Conservation (phyloP, 768 basidiomycete species). For the Suillus occidentalis region DNA sequence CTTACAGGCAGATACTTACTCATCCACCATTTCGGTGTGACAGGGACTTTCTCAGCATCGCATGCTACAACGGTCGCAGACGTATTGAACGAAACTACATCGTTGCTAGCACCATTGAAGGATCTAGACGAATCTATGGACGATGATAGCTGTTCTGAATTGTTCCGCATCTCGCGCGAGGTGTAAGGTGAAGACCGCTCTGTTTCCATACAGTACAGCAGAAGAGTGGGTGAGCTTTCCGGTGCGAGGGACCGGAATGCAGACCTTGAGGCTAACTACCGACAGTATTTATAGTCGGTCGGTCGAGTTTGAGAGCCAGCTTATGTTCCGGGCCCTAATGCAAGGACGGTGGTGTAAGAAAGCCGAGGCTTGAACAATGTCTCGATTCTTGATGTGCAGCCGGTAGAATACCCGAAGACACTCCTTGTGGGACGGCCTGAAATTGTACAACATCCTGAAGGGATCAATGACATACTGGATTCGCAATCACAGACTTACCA, state of each 20-base stretch:
- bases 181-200: not conserved
- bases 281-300: not conserved
- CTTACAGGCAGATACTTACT: conserved; percentile 10
- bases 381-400: not conserved
- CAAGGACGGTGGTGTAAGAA: conserved; percentile 1
- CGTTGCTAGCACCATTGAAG: not conserved
- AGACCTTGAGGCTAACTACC: not conserved
- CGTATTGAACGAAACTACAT: not conserved
- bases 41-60: conserved; percentile 4
- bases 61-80: not conserved
- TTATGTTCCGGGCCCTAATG: not conserved
- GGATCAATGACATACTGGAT: not conserved
- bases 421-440: not conserved
- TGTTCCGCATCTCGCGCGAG: not conserved
- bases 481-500: not conserved
- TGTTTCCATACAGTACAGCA: not conserved
- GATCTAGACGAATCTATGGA: not conserved
- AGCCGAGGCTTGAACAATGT: not conserved
- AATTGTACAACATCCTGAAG: not conserved
- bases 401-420: not conserved
- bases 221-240: not conserved
- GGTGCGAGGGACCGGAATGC: not conserved
- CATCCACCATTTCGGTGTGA: conserved; percentile 7
- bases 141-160: not conserved
- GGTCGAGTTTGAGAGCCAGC: not conserved